Base-by-base conservation (phyloP, 768 basidiomycete genomes). In the Phanerodontia chrysosporium region DNA sequence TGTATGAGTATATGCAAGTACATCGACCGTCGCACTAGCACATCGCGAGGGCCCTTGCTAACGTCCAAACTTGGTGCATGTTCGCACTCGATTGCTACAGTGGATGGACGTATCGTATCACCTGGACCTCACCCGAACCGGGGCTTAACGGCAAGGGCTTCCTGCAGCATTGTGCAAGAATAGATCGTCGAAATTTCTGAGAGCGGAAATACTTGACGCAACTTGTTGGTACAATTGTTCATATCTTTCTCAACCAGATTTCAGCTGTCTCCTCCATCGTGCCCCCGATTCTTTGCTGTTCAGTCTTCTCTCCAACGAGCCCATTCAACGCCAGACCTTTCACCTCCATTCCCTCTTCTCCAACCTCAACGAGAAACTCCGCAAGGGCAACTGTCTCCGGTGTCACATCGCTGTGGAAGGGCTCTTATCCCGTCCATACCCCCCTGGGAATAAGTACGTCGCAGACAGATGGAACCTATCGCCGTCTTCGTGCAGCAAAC, bases 181-280 rank as follows among this genome's bases (percentile, higher is more conserved):
- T n/a, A n/a, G n/a, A n/a, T n/a, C n/a, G n/a, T n/a, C n/a, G n/a
- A n/a, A n/a, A n/a, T n/a, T n/a, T n/a, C n/a, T n/a, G n/a, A n/a
- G n/a, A n/a, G n/a, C n/a, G n/a, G n/a, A n/a, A n/a, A n/a, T n/a
- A n/a, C n/a, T n/a, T n/a, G n/a, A n/a, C n/a, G n/a, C n/a, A n/a
- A n/a, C n/a, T n/a, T n/a, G n/a, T n/a, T n/a, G n/a, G n/a, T n/a
- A n/a, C n/a, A n/a, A n/a, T n/a, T n/a, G n/a, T n/a, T n/a, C n/a
- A n/a, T 13, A 55, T 32, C 42, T 57, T 61, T 27, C 21, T 27
- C 18, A 61, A 57, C 49, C 58, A 63, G 6, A 63, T 45, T 27
- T 63, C 62, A 1, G 62, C 62, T 24, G 55, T 63, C 16, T 63
- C 58, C 46, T 57, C 29, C 0, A 59, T 22, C 10, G 22, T 55